Evolutionary conservation across 2,329 filamentous ascomycete species (phyloP).

Genomic region (Claviceps digitariae): DNA sequence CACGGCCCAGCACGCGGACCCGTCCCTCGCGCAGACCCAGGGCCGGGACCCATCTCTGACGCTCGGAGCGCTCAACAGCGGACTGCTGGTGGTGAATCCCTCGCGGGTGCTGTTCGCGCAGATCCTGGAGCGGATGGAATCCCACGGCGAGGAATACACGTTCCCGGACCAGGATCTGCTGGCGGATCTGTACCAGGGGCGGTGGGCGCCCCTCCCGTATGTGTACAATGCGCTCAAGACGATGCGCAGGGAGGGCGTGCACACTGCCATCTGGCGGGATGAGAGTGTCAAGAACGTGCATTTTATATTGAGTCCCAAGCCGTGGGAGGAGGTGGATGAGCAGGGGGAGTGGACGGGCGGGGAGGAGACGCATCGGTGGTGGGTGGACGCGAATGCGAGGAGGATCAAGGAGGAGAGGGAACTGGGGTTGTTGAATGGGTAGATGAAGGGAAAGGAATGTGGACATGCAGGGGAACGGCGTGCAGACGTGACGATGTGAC

Average conservation of each 20-base stretch:
- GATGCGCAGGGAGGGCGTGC: constrained; percentile 37
- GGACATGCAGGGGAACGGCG: neutral
- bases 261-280: constrained; percentile 43
- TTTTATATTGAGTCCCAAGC: constrained; percentile 48
- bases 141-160: constrained; percentile 31
- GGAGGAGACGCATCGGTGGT: constrained; percentile 41
- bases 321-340: constrained; percentile 40
- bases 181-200: constrained; percentile 37
- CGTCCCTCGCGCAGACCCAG: constrained; percentile 31
- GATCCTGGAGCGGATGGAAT: constrained; percentile 37
- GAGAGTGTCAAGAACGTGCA: constrained; percentile 46
- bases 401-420: constrained; percentile 27
- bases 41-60: constrained; percentile 30
- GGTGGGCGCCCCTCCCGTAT: constrained; percentile 47
- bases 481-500: no score
- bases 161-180: constrained; percentile 49
- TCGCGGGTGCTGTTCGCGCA: constrained; percentile 31
- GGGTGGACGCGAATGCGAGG: constrained; percentile 34
- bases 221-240: constrained; percentile 52
- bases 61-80: constrained; percentile 33
- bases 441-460: neutral
- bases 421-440: constrained; percentile 20
- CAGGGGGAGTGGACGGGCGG: constrained; percentile 29
- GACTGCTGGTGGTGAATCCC: constrained; percentile 44
- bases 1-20: constrained; percentile 35